Percentiles rank a stretch among this genome's conserved stretches.
Conservation (phyloP, 768 basidiomycete genomes). For the Leccinum fibrillosum region DNA sequence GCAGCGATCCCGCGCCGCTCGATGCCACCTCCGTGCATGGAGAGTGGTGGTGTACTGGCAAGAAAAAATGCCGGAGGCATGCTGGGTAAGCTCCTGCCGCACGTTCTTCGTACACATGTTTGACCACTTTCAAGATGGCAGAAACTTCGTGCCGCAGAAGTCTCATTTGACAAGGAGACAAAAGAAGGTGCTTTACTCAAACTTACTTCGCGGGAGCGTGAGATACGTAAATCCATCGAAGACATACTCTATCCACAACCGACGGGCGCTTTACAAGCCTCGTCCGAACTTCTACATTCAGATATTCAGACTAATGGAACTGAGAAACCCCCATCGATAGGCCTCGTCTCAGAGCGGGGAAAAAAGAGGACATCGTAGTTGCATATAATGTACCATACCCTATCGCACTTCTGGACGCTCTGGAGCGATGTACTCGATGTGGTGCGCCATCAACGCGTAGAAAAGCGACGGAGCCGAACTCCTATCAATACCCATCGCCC, state of each 20-base stretch:
- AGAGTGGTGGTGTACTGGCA: conserved; percentile 80
- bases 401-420: conserved; percentile 20
- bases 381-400: conserved; percentile 20
- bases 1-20: conserved; percentile 38
- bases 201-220: conserved; percentile 72
- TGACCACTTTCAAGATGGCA: conserved; percentile 60
- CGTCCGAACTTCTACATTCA: conserved; percentile 32
- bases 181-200: conserved; percentile 64
- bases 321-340: conserved; percentile 33
- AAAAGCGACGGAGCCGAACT: conserved; percentile 11
- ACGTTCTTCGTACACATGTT: not conserved
- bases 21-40: conserved; percentile 32
- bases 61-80: conserved; percentile 76
- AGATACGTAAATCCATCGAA: conserved; percentile 74
- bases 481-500: conserved; percentile 82
- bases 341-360: conserved; percentile 51
- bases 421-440: conserved; percentile 10
- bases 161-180: conserved; percentile 71
- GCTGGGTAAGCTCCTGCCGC: conserved; percentile 47
- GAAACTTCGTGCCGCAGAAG: conserved; percentile 66
- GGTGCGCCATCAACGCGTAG: conserved; percentile 13
- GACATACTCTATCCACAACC: conserved; percentile 58
- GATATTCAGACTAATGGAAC: conserved; percentile 47
- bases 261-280: conserved; percentile 33
- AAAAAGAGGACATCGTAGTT: conserved; percentile 49